Base-by-base conservation (phyloP, 2,329 filamentous ascomycete species). In the Orbilia oligospora region DNA sequence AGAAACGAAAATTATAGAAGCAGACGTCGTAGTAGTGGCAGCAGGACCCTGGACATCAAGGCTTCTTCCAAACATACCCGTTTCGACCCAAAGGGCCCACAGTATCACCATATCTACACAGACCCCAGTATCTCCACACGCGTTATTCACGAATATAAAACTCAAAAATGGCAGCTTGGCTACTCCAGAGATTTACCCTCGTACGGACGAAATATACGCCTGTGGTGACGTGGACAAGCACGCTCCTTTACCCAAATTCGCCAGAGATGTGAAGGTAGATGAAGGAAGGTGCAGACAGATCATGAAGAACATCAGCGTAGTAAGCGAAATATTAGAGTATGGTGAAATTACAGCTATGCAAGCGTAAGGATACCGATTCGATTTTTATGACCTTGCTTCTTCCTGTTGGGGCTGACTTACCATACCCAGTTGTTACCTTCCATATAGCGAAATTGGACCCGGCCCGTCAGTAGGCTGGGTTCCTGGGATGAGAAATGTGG, bases 131-230 rank as follows among this genome's bases (percentile, higher is more conserved):
- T 91, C 88, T 69, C 90, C 92, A 0, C 92, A 93, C 83, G 91
- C 92, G 10, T 88, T 96, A 10, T 99, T 99, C 84, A 97, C 94
- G 0, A 84, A 73, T 83, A 82, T 80, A 83, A 84, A 82, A 87
- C 86, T 76, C 86, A 88, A 83, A 86, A 86, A 85, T 86, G 87
- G 82, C 85, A 85, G 82, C 89, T 88, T 84, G 87, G 87, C 75
- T 88, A 90, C 30, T 88, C 96, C 96, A 0, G 96, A 99, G 84
- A 96, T 98, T 80, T 99, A 99, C 83, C 92, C 96, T 0, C 89
- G 96, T 3, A 94, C 94, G 0, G 92, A 92, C 70, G 94, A 97
- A 83, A 91, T 97, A 10, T 99, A 99, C 84, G 94, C 93, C 0
- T 99, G 96, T 83, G 96, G 94, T 53, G 94, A 97, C 82, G 93